Conservation (phyloP, 352 stramenopile genomes). For the Elongisporangium undulatum region DNA sequence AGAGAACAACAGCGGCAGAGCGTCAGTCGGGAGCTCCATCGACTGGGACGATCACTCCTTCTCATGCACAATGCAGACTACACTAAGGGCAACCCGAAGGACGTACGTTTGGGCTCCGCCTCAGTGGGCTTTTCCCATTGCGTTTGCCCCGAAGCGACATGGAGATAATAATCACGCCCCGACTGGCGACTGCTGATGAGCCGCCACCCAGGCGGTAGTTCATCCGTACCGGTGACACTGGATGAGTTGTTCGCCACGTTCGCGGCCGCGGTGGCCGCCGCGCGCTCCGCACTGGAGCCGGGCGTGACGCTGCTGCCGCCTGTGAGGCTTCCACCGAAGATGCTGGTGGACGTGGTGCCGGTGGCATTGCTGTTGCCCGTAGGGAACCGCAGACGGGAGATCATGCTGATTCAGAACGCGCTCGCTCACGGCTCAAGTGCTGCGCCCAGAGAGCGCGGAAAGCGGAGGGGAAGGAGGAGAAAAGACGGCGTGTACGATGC, state of each 20-base stretch:
- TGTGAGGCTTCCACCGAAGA: slow-evolving; percentile 60
- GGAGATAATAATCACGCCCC: slow-evolving; percentile 68
- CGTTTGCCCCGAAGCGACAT: slow-evolving; percentile 55
- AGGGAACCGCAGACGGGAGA: slow-evolving; percentile 59
- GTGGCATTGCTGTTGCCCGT: slow-evolving; percentile 24
- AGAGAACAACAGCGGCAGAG: slow-evolving; percentile 2
- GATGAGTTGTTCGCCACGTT: slow-evolving; percentile 22
- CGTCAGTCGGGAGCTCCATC: neutral
- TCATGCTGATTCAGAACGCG: slow-evolving; percentile 30
- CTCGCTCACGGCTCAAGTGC: neutral
- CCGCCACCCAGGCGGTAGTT: slow-evolving; percentile 58
- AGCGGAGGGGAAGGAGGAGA: neutral
- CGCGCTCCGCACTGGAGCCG: slow-evolving; percentile 37
- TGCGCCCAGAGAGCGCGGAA: neutral
- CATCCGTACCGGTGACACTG: slow-evolving; percentile 12
- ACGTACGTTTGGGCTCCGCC: slow-evolving; percentile 54
- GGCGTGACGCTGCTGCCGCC: slow-evolving; percentile 35
- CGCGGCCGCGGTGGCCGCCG: slow-evolving; percentile 26
- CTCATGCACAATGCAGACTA: slow-evolving; percentile 1
- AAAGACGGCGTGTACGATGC: neutral
- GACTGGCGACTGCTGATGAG: slow-evolving; percentile 63
- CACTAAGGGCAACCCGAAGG: slow-evolving; percentile 3
- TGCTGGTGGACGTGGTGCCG: slow-evolving; percentile 45
- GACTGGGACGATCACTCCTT: neutral
- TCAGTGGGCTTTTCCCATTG: slow-evolving; percentile 71